Percentiles rank a stretch among this genome's conserved stretches.
These are phyloP conservation scores for Straminergon stramineum DNA, from an alignment of 225 moss, liverwort and hornwort species.

Conservation along the genomic window DNA sequence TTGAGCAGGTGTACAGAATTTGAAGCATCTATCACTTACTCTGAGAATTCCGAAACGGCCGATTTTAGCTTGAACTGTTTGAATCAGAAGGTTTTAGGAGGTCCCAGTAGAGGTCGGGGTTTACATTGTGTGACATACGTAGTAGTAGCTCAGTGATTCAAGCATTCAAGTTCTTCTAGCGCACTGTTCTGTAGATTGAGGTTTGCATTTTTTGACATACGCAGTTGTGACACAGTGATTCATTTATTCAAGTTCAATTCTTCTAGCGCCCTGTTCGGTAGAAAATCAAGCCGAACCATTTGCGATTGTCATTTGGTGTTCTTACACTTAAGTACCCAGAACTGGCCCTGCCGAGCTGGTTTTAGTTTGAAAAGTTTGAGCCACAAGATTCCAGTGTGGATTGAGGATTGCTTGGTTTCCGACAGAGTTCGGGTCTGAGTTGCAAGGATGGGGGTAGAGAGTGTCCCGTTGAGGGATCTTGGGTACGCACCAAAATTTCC, in stretches of 20 bases:
- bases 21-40: background rate
- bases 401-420: background rate
- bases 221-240: background rate
- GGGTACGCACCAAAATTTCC: background rate
- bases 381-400: background rate
- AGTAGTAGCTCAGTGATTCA: background rate
- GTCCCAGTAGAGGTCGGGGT: background rate
- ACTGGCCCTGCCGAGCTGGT: background rate
- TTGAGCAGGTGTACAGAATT: background rate
- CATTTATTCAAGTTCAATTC: background rate
- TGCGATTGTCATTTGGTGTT: background rate
- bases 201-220: too few relatives aligned
- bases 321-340: background rate
- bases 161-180: background rate
- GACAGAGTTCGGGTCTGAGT: background rate
- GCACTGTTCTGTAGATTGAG: background rate
- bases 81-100: background rate
- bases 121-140: background rate
- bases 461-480: background rate
- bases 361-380: background rate
- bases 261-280: background rate
- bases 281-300: background rate
- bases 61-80: background rate
- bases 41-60: background rate
- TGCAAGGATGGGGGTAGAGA: slow-evolving; percentile 8